These are phyloP conservation scores for Cercospora sojina DNA, from an alignment of 2,329 filamentous ascomycete species.

Conservation along the genomic window DNA sequence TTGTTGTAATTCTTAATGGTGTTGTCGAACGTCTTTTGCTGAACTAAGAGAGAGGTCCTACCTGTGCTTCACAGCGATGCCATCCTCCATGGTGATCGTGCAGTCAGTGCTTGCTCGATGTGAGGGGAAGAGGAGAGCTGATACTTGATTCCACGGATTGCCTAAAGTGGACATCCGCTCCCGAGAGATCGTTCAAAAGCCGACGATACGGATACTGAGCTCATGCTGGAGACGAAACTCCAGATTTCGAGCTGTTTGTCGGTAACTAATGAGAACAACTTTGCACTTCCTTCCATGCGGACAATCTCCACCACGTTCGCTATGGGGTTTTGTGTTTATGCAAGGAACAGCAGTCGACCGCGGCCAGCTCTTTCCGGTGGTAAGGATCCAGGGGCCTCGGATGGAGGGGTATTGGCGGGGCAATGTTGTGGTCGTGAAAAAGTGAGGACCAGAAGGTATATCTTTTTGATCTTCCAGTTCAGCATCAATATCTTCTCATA, in stretches of 20 bases:
- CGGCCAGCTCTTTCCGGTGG: slow-evolving; percentile 8
- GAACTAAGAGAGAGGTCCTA: not conserved
- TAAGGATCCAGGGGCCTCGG: slow-evolving; percentile 10
- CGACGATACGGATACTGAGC: not conserved
- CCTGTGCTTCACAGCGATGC: not conserved
- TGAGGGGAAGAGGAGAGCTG: slow-evolving; percentile 14
- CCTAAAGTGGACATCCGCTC: slow-evolving; percentile 6
- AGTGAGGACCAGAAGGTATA: not conserved
- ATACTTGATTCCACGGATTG: slow-evolving; percentile 3
- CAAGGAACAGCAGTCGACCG: slow-evolving; percentile 5
- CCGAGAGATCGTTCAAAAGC: not conserved
- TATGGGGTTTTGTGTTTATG: slow-evolving; percentile 10
- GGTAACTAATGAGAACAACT: not conserved
- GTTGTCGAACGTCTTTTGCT: not conserved
- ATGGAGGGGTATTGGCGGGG: slow-evolving; percentile 16
- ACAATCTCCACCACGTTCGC: not conserved
- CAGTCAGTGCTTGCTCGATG: slow-evolving; percentile 3
- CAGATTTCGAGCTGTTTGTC: not conserved
- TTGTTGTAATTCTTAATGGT: not conserved
- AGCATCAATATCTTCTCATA: not conserved
- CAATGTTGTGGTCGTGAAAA: slow-evolving; percentile 2
- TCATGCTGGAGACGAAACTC: not conserved
- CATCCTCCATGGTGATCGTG: not conserved
- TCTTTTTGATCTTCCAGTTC: not conserved
- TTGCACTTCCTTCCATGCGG: not conserved